Percentiles rank a stretch among this genome's conserved stretches.
These are phyloP conservation scores for Monilinia aucupariae DNA, from an alignment of 2,329 filamentous ascomycete genomes.

Conservation along the genomic window DNA sequence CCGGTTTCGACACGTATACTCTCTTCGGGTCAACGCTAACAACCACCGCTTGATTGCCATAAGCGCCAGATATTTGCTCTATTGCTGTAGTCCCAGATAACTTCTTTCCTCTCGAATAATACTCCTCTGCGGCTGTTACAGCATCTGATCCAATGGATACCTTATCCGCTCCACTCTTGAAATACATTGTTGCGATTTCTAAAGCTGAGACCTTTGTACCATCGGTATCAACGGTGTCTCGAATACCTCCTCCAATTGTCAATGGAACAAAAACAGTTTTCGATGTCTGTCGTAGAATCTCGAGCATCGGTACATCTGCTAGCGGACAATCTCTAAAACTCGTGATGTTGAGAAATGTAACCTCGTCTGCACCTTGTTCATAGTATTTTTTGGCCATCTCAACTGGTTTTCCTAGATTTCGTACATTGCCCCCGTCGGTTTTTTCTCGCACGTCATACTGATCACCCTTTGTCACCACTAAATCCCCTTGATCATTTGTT, in stretches of 20 bases:
- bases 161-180: slow-evolving; percentile 94
- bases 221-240: slow-evolving; percentile 85
- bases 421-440: slow-evolving; percentile 58
- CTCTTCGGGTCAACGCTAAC: slow-evolving; percentile 92
- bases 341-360: slow-evolving; percentile 98
- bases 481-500: slow-evolving; percentile 86
- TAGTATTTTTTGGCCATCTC: slow-evolving; percentile 93
- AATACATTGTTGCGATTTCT: slow-evolving; percentile 94
- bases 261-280: slow-evolving; percentile 92
- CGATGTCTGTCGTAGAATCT: slow-evolving; percentile 79
- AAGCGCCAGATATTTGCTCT: slow-evolving; percentile 87
- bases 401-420: slow-evolving; percentile 94
- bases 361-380: slow-evolving; percentile 91
- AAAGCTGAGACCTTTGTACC: slow-evolving; percentile 82
- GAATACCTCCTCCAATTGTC: slow-evolving; percentile 91
- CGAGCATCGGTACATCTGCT: slow-evolving; percentile 90
- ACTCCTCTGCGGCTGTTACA: slow-evolving; percentile 86
- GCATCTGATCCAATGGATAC: slow-evolving; percentile 95
- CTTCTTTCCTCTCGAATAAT: slow-evolving; percentile 64
- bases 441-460: slow-evolving; percentile 98
- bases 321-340: slow-evolving; percentile 94
- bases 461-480: slow-evolving; percentile 97
- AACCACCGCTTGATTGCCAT: slow-evolving; percentile 95
- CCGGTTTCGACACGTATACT: slow-evolving; percentile 67
- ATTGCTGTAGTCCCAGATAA: slow-evolving; percentile 83